Conservation (phyloP, 108 stramenopile genomes). For the Cylindrotheca fusiformis region DNA sequence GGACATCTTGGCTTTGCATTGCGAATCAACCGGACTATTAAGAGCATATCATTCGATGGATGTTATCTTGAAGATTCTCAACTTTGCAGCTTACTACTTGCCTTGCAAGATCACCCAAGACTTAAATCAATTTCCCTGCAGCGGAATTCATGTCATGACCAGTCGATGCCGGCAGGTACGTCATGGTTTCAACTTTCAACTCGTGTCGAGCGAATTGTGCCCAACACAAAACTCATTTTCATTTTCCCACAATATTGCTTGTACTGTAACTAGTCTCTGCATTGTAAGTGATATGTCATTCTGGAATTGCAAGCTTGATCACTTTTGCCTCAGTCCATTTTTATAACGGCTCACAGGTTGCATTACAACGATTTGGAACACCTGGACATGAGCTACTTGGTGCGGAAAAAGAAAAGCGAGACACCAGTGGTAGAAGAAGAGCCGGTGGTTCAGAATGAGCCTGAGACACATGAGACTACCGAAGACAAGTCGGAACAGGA, state of each 20-base stretch:
- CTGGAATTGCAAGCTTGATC: too few relatives aligned
- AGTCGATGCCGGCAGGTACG: constrained; percentile 24
- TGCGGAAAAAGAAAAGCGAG: constrained; percentile 16
- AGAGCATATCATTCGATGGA: constrained; percentile 12
- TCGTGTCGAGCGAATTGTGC: too few relatives aligned
- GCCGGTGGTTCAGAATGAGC: not conserved
- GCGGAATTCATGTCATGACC: constrained; percentile 17
- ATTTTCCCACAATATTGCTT: too few relatives aligned
- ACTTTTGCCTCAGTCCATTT: too few relatives aligned
- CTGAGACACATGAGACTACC: not conserved
- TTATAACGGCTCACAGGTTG: too few relatives aligned
- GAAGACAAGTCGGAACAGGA: not conserved
- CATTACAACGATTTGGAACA: constrained; percentile 22
- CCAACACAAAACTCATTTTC: too few relatives aligned
- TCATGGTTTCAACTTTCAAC: too few relatives aligned
- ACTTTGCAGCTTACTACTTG: constrained; percentile 6
- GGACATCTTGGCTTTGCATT: constrained; percentile 25
- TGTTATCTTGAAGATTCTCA: constrained; percentile 22
- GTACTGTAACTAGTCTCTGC: too few relatives aligned
- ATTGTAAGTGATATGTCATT: too few relatives aligned
- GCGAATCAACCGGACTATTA: constrained; percentile 24
- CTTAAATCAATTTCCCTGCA: constrained; percentile 14
- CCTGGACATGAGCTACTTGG: constrained; percentile 33
- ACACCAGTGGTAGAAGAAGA: not conserved
- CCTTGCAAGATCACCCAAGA: constrained; percentile 14